Conservation (phyloP, 352 stramenopile species). For the Pythium plurisporium region DNA sequence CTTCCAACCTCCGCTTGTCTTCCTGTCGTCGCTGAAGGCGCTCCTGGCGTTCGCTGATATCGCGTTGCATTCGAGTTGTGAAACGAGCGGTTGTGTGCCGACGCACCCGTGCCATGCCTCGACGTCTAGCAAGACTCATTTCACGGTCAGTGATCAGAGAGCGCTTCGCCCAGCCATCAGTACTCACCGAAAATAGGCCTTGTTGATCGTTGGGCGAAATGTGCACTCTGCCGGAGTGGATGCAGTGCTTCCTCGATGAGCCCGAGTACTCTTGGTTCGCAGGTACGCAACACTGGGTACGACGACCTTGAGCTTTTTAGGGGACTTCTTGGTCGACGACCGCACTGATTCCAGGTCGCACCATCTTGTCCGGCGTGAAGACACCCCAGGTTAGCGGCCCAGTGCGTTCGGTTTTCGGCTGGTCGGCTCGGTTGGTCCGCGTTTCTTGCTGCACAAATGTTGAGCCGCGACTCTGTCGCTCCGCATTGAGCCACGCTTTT, state of each 20-base stretch:
- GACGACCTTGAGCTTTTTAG: slow-evolving; percentile 7
- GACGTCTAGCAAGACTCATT: background rate
- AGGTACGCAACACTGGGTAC: slow-evolving; percentile 17
- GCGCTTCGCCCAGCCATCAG: background rate
- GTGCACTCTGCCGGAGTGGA: slow-evolving; percentile 32
- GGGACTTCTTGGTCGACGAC: background rate
- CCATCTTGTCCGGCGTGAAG: slow-evolving; percentile 53
- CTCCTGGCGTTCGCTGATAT: slow-evolving; percentile 35
- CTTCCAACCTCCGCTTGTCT: background rate
- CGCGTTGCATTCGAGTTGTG: slow-evolving; percentile 34
- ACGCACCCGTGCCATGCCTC: slow-evolving; percentile 11
- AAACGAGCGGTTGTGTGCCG: background rate
- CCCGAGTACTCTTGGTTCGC: slow-evolving; percentile 2
- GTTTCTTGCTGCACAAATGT: no score
- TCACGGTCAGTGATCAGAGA: background rate
- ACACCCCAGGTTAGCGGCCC: slow-evolving; percentile 31
- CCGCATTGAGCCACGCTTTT: no score
- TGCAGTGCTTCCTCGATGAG: slow-evolving; percentile 4
- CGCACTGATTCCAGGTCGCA: background rate
- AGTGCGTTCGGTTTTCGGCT: no score
- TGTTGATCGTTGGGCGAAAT: slow-evolving; percentile 58
- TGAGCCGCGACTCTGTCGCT: no score
- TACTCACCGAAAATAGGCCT: slow-evolving; percentile 13
- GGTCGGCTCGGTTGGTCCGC: no score
- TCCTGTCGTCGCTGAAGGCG: slow-evolving; percentile 23